A percentile compares a stretch with the other conserved stretches of the same genome.
phyloP scores from a whole-genome alignment of 495 filamentous ascomycete species.

The Aspergillus egyptiacus region DNA sequence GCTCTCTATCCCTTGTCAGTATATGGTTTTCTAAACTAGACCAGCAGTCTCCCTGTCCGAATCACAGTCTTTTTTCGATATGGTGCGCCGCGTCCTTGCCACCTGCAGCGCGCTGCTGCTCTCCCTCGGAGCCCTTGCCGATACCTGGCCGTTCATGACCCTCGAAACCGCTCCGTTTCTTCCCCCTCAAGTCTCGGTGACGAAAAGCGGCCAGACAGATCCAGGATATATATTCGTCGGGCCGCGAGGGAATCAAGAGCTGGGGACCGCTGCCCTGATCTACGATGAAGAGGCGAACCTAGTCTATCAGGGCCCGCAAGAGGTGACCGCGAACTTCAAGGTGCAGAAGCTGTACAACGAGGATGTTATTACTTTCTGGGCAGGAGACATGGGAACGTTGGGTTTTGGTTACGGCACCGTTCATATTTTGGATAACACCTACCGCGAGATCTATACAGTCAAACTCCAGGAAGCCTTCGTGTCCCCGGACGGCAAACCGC shows the following conservation, averaged over 20 bases:
- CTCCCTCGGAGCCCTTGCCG: slow-evolving; percentile 21
- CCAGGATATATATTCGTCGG: slow-evolving; percentile 34
- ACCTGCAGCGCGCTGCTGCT: slow-evolving; percentile 25
- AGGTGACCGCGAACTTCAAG: slow-evolving; percentile 33
- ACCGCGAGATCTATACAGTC: slow-evolving; percentile 35
- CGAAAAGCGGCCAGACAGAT: slow-evolving; percentile 25
- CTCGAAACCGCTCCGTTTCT: slow-evolving; percentile 24
- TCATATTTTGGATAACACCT: slow-evolving; percentile 35
- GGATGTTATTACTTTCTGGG: slow-evolving; percentile 35
- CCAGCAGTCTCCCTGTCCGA: too few relatives aligned
- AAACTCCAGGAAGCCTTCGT: slow-evolving; percentile 24
- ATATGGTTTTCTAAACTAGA: too few relatives aligned
- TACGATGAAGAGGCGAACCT: slow-evolving; percentile 31
- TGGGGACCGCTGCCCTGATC: slow-evolving; percentile 30
- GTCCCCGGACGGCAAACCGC: slow-evolving; percentile 22
- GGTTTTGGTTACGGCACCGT: slow-evolving; percentile 31
- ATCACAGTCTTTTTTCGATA: background rate
- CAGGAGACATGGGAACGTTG: slow-evolving; percentile 29
- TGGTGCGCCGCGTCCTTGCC: slow-evolving; percentile 15
- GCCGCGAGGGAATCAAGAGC: slow-evolving; percentile 26
- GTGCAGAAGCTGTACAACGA: slow-evolving; percentile 28
- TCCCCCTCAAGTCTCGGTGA: slow-evolving; percentile 28
- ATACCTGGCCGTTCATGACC: slow-evolving; percentile 23
- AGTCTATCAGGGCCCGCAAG: slow-evolving; percentile 30
- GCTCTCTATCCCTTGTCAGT: too few relatives aligned